Evolutionary conservation across 2,329 filamentous ascomycete species (phyloP), one percentile per base, ranked within the genome.

Genomic region (Hypoxylon sp.): DNA sequence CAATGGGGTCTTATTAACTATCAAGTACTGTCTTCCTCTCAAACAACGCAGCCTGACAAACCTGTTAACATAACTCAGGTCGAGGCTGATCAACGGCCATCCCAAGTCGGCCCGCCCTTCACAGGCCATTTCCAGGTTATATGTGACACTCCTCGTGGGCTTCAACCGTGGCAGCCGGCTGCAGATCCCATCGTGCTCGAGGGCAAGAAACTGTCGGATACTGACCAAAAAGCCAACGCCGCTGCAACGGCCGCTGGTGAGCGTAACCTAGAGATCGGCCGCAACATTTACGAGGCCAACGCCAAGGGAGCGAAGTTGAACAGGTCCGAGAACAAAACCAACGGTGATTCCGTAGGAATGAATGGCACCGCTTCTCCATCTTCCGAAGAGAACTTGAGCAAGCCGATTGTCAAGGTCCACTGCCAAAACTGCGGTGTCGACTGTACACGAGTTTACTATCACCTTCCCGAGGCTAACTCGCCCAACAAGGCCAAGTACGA

Each of bases 1-100:
- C 94, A 98, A 74, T 99, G 95, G 95, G 95, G 95, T 6, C 81
- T 99, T 70, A 97, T 99, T 75, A 99, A 99, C 77, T 99, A 99
- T 73, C 95, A 99, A 82, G 94, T 97, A 82, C 63, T 75, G 13
- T 20, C 40, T 21, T 13, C 21, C 24, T 42, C 6, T 52, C 26
- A 45, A 38, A 54, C 35, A 43, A 15, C 13, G 5, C 35, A n/a
- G 10, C 20, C 5, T 15, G 21, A 20, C 17, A 46, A 26, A 15
- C 24, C 62, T 60, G n/a, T 68, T 75, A 69, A 77, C 65, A 69
- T 50, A 48, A 42, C 27, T 18, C 63, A 98, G 94, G 94, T 99
- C 70, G 95, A 99, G 76, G 91, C 94, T 24, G 94, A 97, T 72
- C 93, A 95, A 66, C 86, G 95, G 56, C 95, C 95, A 8, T 97